phyloP scores from a whole-genome alignment of 371 early-diverging fungal species.

The Zancudomyces culisetae region DNA sequence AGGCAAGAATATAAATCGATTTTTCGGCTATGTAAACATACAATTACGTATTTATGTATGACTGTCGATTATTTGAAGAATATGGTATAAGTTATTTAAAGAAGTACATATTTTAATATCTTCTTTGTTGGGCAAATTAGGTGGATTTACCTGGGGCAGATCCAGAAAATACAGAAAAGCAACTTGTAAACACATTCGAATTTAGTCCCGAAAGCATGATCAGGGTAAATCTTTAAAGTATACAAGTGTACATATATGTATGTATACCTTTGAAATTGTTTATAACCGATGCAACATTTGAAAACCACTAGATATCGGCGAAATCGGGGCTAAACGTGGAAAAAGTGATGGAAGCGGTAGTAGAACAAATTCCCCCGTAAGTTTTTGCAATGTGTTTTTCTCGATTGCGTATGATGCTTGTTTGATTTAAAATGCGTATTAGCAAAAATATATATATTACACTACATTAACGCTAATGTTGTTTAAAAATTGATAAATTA shows the following conservation, averaged over 20 bases:
- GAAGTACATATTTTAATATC: background rate
- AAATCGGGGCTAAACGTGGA: slow-evolving; percentile 72
- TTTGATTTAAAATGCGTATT: too few relatives aligned
- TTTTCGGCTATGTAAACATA: slow-evolving; percentile 9
- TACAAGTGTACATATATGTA: too few relatives aligned
- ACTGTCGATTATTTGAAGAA: too few relatives aligned
- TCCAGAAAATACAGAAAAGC: slow-evolving; percentile 45
- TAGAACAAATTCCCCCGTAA: slow-evolving; percentile 55
- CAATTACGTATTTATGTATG: too few relatives aligned
- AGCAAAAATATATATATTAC: too few relatives aligned
- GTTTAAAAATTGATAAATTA: too few relatives aligned
- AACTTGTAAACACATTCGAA: slow-evolving; percentile 78
- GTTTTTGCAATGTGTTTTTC: slow-evolving; percentile 19
- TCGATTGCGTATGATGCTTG: too few relatives aligned
- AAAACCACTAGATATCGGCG: slow-evolving; percentile 46
- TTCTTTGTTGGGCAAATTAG: background rate
- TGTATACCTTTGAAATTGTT: too few relatives aligned
- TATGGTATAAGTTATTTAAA: too few relatives aligned
- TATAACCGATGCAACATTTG: background rate
- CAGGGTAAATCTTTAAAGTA: slow-evolving; percentile 1
- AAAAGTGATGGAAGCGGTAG: slow-evolving; percentile 48
- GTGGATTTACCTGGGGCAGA: slow-evolving; percentile 85
- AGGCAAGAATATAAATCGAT: slow-evolving; percentile 22
- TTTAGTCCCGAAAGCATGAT: slow-evolving; percentile 36
- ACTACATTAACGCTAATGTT: too few relatives aligned